Evolutionary conservation across 495 filamentous ascomycete species (phyloP).

Genomic region (Glonium stellatum): DNA sequence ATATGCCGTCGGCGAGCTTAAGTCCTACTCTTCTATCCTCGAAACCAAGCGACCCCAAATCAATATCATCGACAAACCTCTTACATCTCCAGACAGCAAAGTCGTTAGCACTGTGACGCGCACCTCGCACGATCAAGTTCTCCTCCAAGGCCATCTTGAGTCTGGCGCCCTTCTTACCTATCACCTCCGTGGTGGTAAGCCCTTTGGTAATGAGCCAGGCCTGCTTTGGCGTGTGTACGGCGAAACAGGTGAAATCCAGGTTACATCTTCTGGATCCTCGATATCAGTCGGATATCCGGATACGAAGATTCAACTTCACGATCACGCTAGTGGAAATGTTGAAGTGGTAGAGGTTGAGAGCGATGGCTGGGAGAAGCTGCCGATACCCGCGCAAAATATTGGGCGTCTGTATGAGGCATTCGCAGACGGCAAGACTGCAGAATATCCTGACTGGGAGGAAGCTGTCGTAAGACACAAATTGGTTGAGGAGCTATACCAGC

Average conservation of each 20-base stretch:
- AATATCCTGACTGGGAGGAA: slow-evolving; percentile 41
- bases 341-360: slow-evolving; percentile 41
- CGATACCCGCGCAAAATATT: slow-evolving; percentile 37
- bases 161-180: slow-evolving; percentile 38
- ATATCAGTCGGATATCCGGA: slow-evolving; percentile 36
- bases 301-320: slow-evolving; percentile 41
- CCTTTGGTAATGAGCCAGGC: slow-evolving; percentile 43
- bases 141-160: slow-evolving; percentile 41
- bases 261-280: slow-evolving; percentile 35
- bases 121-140: slow-evolving; percentile 45
- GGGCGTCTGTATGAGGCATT: slow-evolving; percentile 47
- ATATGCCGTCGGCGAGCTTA: slow-evolving; percentile 38
- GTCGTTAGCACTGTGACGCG: slow-evolving; percentile 37
- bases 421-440: slow-evolving; percentile 32
- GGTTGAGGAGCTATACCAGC: slow-evolving; percentile 25
- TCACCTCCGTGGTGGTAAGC: slow-evolving; percentile 43
- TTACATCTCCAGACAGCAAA: slow-evolving; percentile 38
- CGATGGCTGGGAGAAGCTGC: slow-evolving; percentile 35
- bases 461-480: slow-evolving; percentile 38
- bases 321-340: slow-evolving; percentile 29
- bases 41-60: slow-evolving; percentile 7
- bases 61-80: slow-evolving; percentile 15
- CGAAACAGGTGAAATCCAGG: slow-evolving; percentile 49
- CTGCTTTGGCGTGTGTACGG: slow-evolving; percentile 51
- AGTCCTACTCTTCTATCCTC: slow-evolving; percentile 36